Percentiles rank a stretch among this genome's conserved stretches.
These are phyloP conservation scores for Thermothelomyces thermophilus DNA, from an alignment of 2,329 filamentous ascomycete species.

Conservation along the genomic window DNA sequence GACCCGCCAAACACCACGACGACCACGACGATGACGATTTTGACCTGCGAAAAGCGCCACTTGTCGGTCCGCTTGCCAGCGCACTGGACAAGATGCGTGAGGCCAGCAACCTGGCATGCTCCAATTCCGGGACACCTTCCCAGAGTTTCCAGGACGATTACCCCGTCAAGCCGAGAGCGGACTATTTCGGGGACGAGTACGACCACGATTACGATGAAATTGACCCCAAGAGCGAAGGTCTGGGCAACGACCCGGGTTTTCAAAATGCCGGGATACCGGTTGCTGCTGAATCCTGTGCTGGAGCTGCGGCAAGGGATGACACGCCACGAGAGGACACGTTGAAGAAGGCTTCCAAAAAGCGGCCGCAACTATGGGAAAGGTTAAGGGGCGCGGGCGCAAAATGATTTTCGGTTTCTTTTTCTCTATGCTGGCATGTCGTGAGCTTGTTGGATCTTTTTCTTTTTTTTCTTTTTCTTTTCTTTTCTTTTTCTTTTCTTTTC, in stretches of 20 bases:
- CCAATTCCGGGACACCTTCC: neutral
- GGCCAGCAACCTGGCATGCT: conserved; percentile 9
- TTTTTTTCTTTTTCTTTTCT: too few relatives aligned
- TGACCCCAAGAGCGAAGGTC: conserved; percentile 40
- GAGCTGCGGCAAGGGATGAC: conserved; percentile 6
- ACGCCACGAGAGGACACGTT: conserved; percentile 9
- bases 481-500: too few relatives aligned
- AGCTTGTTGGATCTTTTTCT: neutral
- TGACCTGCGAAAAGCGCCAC: conserved; percentile 24
- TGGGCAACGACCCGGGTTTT: conserved; percentile 40
- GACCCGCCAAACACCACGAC: conserved; percentile 16
- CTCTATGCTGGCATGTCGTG: neutral
- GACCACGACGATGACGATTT: conserved; percentile 21
- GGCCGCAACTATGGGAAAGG: conserved; percentile 21
- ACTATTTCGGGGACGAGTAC: conserved; percentile 11
- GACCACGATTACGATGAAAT: conserved; percentile 33
- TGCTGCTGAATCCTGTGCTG: neutral
- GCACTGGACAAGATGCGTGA: conserved; percentile 32
- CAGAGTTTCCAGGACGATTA: conserved; percentile 13
- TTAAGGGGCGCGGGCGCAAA: conserved; percentile 16
- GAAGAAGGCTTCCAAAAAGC: conserved; percentile 14
- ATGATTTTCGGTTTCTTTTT: conserved; percentile 6
- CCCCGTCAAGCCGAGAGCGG: conserved; percentile 19
- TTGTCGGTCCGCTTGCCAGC: conserved; percentile 29
- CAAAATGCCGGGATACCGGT: conserved; percentile 22